phyloP scores from a whole-genome alignment of 768 basidiomycete genomes.

The Tubosaeta brunneosetosa region DNA sequence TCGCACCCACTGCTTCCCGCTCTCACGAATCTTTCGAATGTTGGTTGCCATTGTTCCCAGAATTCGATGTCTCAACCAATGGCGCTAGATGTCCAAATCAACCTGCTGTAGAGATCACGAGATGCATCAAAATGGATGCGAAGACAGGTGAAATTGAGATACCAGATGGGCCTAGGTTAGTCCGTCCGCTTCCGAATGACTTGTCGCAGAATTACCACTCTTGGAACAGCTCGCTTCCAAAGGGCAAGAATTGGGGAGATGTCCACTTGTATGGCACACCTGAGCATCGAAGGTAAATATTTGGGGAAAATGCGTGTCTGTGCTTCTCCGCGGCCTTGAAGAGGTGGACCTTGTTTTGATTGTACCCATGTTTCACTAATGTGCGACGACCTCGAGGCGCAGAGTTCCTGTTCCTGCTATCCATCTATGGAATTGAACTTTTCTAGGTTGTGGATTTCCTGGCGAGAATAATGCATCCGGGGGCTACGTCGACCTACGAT shows the following conservation, averaged over 20 bases:
- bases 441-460: background rate
- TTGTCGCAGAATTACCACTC: constrained; percentile 6
- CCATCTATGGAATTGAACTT: constrained; percentile 25
- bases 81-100: constrained; percentile 54
- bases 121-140: constrained; percentile 44
- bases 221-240: constrained; percentile 27
- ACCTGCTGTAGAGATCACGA: constrained; percentile 70
- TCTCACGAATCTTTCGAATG: constrained; percentile 73
- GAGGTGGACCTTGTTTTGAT: constrained; percentile 8
- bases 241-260: constrained; percentile 33
- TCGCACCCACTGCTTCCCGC: constrained; percentile 59
- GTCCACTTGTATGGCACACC: constrained; percentile 22
- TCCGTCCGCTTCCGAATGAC: constrained; percentile 9
- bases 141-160: constrained; percentile 48
- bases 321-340: constrained; percentile 21
- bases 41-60: constrained; percentile 31
- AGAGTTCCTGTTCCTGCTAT: constrained; percentile 26
- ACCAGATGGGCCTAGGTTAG: constrained; percentile 41
- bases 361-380: constrained; percentile 22
- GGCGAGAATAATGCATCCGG: constrained; percentile 9
- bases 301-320: constrained; percentile 6
- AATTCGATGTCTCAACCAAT: constrained; percentile 3
- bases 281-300: constrained; percentile 8
- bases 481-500: constrained; percentile 11
- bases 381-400: constrained; percentile 19